Evolutionary conservation across 257 asterid genomes (phyloP), one percentile per base, ranked within the genome.

Genomic region (Eucommia ulmoides): DNA sequence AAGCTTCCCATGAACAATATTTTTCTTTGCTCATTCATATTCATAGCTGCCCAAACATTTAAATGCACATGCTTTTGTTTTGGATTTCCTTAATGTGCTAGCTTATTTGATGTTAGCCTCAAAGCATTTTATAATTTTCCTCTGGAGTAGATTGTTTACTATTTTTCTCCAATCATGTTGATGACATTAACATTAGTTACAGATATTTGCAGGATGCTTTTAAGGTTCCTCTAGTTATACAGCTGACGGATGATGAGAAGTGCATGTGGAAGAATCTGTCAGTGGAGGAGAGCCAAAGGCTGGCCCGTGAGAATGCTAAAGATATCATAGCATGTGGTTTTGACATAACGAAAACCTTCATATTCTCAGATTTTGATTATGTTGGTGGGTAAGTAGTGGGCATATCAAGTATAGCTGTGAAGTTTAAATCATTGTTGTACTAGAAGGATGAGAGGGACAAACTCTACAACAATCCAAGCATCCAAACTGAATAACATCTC

Each of bases 291-390:
- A 80, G 95, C 56, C 81, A 83, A 72, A 79, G 96, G 66, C 93
- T 91, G 41, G 98, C 95, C 1, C 86, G 96, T 17, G 96, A 91
- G 70, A 91, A 91, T 72, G 96, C 98, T 2, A 91, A 91, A 66
- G 98, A 91, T 59, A 83, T 91, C n/a, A 91, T 91, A 29, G 98
- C 98, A 48, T 86, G 98, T 70, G 98, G 98, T 25, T 91, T 91
- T 33, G 99, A 91, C 47, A 42, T 83, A 46, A 78, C 99, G 0
- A 81, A 73, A 81, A 91, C 99, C 1, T 91, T 91, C 62, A 91
- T 86, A 46, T 91, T 91, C 76, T 77, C 93, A 0, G 95, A 91
- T 58, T 86, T 86, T 19, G 92, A 83, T 65, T 91, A 71, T 58
- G 89, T 91, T 55, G 96, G 99, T 49, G 96, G 99, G 99, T 87